Percentiles rank a stretch among this genome's conserved stretches.
These are phyloP conservation scores for Myxozyma nipponensis DNA, from an alignment of 805 yeast genomes.

Conservation along the genomic window DNA sequence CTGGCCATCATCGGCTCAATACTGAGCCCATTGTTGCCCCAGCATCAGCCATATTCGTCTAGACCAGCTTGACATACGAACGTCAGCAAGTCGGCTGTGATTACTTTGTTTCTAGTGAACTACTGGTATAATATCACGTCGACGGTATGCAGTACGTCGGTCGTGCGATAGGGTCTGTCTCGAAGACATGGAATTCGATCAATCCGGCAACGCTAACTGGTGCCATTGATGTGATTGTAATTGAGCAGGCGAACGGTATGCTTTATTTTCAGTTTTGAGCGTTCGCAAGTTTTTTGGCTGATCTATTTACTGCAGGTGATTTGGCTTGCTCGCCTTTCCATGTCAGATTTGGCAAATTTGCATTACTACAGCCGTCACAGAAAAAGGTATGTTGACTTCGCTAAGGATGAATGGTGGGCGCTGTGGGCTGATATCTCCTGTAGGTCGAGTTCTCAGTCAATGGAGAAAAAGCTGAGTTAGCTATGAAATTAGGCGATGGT, in stretches of 20 bases:
- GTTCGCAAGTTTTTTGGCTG: not conserved
- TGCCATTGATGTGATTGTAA: constrained; percentile 93
- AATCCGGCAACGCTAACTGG: constrained; percentile 96
- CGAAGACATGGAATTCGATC: constrained; percentile 94
- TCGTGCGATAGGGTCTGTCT: constrained; percentile 88
- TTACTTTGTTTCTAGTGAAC: too few species aligned
- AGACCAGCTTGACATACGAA: not conserved
- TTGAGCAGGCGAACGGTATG: constrained; percentile 76
- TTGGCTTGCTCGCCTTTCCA: constrained; percentile 94
- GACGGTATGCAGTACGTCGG: constrained; percentile 88
- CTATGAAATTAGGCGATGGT: constrained; percentile 95
- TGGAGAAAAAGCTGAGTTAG: constrained; percentile 72
- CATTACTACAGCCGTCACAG: constrained; percentile 87
- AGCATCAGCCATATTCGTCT: not conserved
- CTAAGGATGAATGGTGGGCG: not conserved
- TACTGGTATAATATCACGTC: too few species aligned
- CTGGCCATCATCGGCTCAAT: too few species aligned
- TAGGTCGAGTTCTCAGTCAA: constrained; percentile 78
- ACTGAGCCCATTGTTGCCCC: too few species aligned
- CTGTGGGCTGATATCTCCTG: not conserved
- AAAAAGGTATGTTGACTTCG: constrained; percentile 57
- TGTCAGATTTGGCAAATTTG: constrained; percentile 92
- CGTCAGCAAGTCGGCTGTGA: not conserved
- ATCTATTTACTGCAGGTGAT: constrained; percentile 42
- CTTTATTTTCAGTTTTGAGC: not conserved